Base-by-base conservation (phyloP, 2,329 filamentous ascomycete genomes). In the Penicillium sp. region DNA sequence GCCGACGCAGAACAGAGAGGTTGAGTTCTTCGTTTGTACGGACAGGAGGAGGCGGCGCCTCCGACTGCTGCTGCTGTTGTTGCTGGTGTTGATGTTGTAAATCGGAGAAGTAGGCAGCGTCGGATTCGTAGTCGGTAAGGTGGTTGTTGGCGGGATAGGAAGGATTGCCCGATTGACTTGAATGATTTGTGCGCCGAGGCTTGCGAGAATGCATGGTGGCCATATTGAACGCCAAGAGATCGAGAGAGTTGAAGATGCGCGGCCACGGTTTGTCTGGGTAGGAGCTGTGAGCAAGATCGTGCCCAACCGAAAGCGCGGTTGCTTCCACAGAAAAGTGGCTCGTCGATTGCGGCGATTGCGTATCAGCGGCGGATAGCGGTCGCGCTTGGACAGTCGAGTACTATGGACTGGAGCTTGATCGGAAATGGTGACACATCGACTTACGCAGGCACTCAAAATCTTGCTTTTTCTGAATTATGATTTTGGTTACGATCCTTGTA, bases 21-120 rank as follows among this genome's bases (percentile, higher is more conserved):
- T 97, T 97, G 63, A 97, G 83, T 57, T 94, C 85, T 47, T 85
- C 86, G 68, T 90, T 93, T 53, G 85, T 84, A 55, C 87, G 84
- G 5, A 60, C 55, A 33, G 72, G 66, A 46, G 75, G 74, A 37
- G 75, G 74, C 27, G 68, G 66, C 26, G 18, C 18, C 18, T 18
- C 18, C 18, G 46, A 49, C 39, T 37, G 33, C 11, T 53, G 53
- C 43, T 62, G 59, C 18, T 59, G 58, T 8, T 32, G 29, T 32
- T 35, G 32, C 25, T 49, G 51, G 26, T 43, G 37, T 12, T 53
- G 53, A 42, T 63, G 59, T 18, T 60, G 58, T 32, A 61, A 60
- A 50, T 72, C 69, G 48, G 69, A 70, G 46, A 66, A 52, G 50
- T 80, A 78, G 55, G 74, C 75, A 18, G 76, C 77, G 65, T 86